Evolutionary conservation across 495 filamentous ascomycete species (phyloP).

Genomic region (Pyronema omphalodes): DNA sequence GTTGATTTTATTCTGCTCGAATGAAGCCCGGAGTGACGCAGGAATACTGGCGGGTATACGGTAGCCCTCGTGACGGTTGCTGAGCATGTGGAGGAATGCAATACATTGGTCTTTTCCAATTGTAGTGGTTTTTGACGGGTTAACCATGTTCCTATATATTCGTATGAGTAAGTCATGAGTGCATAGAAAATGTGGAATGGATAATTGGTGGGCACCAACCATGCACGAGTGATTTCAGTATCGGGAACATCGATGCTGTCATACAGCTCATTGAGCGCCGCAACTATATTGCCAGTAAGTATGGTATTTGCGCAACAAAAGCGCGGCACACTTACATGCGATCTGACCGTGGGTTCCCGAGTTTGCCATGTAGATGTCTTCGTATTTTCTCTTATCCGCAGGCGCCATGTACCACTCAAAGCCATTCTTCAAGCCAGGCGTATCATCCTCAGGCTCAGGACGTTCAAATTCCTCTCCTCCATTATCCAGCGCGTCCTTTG

Average conservation of each 20-base stretch:
- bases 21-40: conserved; percentile 68
- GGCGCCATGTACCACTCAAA: conserved; percentile 99
- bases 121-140: conserved; percentile 54
- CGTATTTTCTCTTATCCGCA: conserved; percentile 73
- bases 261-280: conserved; percentile 67
- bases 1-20: conserved; percentile 86
- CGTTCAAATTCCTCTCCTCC: conserved; percentile 63
- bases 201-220: conserved; percentile 27
- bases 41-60: conserved; percentile 89
- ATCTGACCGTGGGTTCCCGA: conserved; percentile 70
- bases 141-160: conserved; percentile 51
- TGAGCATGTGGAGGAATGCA: conserved; percentile 89
- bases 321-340: conserved; percentile 35
- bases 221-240: conserved; percentile 80
- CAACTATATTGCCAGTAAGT: conserved; percentile 33
- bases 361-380: conserved; percentile 85
- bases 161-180: background rate
- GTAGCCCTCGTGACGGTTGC: conserved; percentile 83
- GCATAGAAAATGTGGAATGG: background rate
- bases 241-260: conserved; percentile 85
- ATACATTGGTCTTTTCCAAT: conserved; percentile 91
- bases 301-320: too few relatives aligned
- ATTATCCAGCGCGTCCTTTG: conserved; percentile 59
- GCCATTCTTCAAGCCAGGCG: conserved; percentile 70
- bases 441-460: conserved; percentile 56